Evolutionary conservation across 441 rosid species (phyloP).

Genomic region (Manihot esculenta): DNA sequence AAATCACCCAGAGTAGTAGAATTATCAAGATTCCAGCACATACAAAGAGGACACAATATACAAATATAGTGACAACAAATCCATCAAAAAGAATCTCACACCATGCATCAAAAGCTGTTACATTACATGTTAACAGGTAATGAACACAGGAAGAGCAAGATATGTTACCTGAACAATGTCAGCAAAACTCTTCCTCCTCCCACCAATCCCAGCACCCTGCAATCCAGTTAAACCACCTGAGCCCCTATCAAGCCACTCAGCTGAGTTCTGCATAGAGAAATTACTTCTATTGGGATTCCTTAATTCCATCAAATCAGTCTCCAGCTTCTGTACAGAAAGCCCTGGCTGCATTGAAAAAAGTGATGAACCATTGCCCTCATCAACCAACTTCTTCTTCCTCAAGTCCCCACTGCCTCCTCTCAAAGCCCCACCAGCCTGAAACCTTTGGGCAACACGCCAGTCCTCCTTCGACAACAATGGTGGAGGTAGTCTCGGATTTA

Average conservation of each 20-base stretch:
- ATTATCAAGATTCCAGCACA: neutral
- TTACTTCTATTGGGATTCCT: conserved; percentile 54
- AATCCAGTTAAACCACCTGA: conserved; percentile 41
- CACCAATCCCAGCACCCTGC: conserved; percentile 55
- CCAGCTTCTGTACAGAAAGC: conserved; percentile 51
- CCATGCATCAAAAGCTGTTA: neutral
- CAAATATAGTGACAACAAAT: neutral
- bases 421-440: conserved; percentile 60
- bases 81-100: neutral
- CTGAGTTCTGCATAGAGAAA: conserved; percentile 40
- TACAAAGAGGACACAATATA: neutral
- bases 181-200: conserved; percentile 93
- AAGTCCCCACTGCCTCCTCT: conserved; percentile 54
- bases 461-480: conserved; percentile 85
- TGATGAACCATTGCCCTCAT: conserved; percentile 46
- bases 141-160: conserved; percentile 3
- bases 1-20: neutral
- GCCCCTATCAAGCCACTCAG: conserved; percentile 51
- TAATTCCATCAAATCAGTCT: conserved; percentile 63
- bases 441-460: conserved; percentile 86
- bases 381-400: conserved; percentile 45
- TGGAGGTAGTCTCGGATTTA: conserved; percentile 84
- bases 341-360: conserved; percentile 80
- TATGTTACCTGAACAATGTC: conserved; percentile 84
- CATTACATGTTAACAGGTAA: neutral